These are phyloP conservation scores for Aureobasidium lini DNA, from an alignment of 2,329 filamentous ascomycete genomes.

Conservation along the genomic window DNA sequence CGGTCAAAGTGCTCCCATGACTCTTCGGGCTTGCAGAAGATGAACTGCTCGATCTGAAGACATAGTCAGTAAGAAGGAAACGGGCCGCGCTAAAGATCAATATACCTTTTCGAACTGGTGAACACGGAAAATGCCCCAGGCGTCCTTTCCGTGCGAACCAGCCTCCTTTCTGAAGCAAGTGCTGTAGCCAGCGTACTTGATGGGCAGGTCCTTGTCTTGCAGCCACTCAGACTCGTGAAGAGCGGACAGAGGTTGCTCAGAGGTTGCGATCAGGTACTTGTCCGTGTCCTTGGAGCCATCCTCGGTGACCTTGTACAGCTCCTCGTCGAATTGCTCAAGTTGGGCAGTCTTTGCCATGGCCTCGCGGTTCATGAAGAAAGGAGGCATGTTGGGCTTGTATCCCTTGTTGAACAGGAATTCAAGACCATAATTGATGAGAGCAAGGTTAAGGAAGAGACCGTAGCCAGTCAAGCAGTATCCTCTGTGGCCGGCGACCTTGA, in stretches of 20 bases:
- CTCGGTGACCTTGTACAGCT: constrained; percentile 89
- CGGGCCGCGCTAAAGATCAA: no score
- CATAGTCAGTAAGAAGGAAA: background rate
- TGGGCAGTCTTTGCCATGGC: constrained; percentile 98
- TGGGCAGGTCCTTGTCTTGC: constrained; percentile 71
- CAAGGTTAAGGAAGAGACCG: constrained; percentile 86
- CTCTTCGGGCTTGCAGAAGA: constrained; percentile 76
- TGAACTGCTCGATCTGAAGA: constrained; percentile 60
- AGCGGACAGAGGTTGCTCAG: constrained; percentile 89
- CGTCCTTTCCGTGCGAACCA: constrained; percentile 82
- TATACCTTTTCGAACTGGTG: constrained; percentile 93
- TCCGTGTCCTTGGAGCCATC: constrained; percentile 74
- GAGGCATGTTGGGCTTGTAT: constrained; percentile 54
- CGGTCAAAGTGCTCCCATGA: constrained; percentile 90
- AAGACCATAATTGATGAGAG: constrained; percentile 88
- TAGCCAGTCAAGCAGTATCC: constrained; percentile 89
- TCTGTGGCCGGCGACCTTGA: constrained; percentile 89
- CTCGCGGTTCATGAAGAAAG: constrained; percentile 90
- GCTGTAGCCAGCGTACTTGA: constrained; percentile 82
- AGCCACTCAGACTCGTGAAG: constrained; percentile 89
- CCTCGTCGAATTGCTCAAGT: constrained; percentile 94
- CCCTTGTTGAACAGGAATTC: constrained; percentile 78
- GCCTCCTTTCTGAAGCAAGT: constrained; percentile 96
- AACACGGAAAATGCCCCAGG: constrained; percentile 96
- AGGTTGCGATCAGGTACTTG: constrained; percentile 77